Evolutionary conservation across 2,329 filamentous ascomycete genomes (phyloP), one percentile per base, ranked within the genome.

Genomic region (Amauroascus niger): DNA sequence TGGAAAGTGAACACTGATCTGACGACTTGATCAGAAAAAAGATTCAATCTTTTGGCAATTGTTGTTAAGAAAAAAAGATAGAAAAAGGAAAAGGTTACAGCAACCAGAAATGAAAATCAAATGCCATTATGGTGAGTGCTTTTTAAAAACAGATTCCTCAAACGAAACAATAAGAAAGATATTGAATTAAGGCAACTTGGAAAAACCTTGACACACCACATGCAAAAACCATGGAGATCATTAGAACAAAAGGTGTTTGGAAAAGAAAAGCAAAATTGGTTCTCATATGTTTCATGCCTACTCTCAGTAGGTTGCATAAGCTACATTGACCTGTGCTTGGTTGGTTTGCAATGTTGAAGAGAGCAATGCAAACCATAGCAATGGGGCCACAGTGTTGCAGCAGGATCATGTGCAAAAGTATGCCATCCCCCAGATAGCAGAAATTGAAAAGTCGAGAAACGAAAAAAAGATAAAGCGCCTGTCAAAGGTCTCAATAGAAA

Each of bases 61-160:
- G 32, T n/a, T 9, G 32, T n/a, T 9, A 14, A 48, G 16, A 37
- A 2, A 24, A 16, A 48, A 35, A 37, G 4, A 37, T 2, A 48
- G 35, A 24, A 8, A 16, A 6, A 43, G 30, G 41, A 22, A 43
- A 51, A n/a, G n/a, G n/a, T n/a, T 5, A 33, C 39, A 43, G 11
- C 8, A 14, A 14, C 28, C 2, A 32, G 39, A 35, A 51, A 33
- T 14, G 28, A 22, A 28, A 32, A 22, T 6, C 13, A 51, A 22
- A 41, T 43, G 39, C 35, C 26, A 51, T 41, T 44, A 51, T 51
- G n/a, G 44, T 46, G 22, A 33, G 26, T 28, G 33, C 26, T 51
- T 51, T 43, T 51, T 35, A 13, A 20, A 39, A 18, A 41, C 8
- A n/a, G 11, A 33, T 46, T 33, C 44, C 32, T 46, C 3, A 14